Percentiles rank a stretch among this genome's conserved stretches.
Conservation (phyloP, 2,329 filamentous ascomycete species). For the Plectosphaerella plurivora region DNA sequence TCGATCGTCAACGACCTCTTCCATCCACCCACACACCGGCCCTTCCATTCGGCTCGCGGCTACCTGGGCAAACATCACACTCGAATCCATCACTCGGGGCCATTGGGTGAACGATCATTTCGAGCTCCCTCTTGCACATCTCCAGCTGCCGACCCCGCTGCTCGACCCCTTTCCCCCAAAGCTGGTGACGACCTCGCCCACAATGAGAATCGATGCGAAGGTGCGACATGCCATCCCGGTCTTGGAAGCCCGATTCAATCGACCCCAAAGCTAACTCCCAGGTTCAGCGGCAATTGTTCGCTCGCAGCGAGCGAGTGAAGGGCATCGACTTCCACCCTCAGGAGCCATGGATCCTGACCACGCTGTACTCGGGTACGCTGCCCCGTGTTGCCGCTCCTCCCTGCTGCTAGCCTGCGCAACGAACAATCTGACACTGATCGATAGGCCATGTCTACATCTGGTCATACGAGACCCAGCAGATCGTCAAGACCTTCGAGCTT, state of each 20-base stretch:
- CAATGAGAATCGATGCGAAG: constrained; percentile 14
- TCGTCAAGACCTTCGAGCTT: constrained; percentile 98
- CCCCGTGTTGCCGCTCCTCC: neutral
- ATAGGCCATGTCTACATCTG: constrained; percentile 96
- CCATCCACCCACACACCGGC: neutral
- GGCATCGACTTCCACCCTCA: constrained; percentile 95
- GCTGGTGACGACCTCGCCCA: constrained; percentile 6
- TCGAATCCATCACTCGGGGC: neutral
- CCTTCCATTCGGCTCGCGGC: constrained; percentile 11
- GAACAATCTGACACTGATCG: constrained; percentile 10
- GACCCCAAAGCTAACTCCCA: neutral
- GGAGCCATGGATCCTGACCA: constrained; percentile 95
- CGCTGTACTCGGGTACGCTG: constrained; percentile 82
- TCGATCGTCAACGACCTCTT: constrained; percentile 1
- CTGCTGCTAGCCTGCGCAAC: neutral
- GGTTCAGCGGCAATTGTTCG: constrained; percentile 45
- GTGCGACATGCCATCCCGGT: constrained; percentile 1
- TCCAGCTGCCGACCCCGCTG: neutral
- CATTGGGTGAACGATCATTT: neutral
- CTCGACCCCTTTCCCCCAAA: constrained; percentile 9
- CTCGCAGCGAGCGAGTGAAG: constrained; percentile 93
- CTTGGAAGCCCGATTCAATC: neutral
- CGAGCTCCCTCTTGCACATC: neutral
- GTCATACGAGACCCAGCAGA: constrained; percentile 94
- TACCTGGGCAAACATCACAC: neutral